phyloP scores from a whole-genome alignment of 2,329 filamentous ascomycete species.

The Fusarium burgessii region DNA sequence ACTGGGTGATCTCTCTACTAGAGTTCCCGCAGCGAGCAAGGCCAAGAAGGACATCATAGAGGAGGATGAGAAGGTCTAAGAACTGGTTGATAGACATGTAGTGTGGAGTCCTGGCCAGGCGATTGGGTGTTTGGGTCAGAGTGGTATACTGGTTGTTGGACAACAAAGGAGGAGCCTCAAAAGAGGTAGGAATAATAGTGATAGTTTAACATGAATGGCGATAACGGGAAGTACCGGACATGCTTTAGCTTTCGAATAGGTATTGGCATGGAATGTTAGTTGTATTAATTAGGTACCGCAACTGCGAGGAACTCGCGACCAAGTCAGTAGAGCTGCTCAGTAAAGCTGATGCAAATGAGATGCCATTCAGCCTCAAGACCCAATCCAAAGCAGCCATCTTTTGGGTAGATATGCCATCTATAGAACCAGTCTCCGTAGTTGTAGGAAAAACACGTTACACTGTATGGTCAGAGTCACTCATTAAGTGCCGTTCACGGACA shows the following conservation, averaged over 20 bases:
- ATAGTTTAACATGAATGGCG: background rate
- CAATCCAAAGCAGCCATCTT: too few species aligned
- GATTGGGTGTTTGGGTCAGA: too few species aligned
- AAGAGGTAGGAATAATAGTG: rapidly evolving
- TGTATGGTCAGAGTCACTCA: background rate
- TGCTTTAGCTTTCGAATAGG: too few species aligned
- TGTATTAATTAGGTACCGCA: background rate
- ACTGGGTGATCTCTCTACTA: background rate
- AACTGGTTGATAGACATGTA: rapidly evolving
- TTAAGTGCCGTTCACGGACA: background rate
- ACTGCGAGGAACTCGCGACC: background rate
- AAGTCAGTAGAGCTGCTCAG: too few species aligned
- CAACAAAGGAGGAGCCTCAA: background rate
- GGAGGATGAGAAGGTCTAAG: background rate
- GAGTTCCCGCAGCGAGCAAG: background rate
- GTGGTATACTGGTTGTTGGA: too few species aligned
- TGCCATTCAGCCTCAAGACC: too few species aligned
- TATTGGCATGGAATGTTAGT: too few species aligned
- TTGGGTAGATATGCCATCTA: too few species aligned
- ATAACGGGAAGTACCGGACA: rapidly evolving
- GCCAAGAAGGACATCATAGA: background rate
- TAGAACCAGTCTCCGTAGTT: too few species aligned
- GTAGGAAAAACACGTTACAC: background rate
- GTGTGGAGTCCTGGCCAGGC: rapidly evolving
- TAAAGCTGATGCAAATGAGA: too few species aligned